Conservation (phyloP, 2,329 filamentous ascomycete species). For the Aureobasidium sp. region DNA sequence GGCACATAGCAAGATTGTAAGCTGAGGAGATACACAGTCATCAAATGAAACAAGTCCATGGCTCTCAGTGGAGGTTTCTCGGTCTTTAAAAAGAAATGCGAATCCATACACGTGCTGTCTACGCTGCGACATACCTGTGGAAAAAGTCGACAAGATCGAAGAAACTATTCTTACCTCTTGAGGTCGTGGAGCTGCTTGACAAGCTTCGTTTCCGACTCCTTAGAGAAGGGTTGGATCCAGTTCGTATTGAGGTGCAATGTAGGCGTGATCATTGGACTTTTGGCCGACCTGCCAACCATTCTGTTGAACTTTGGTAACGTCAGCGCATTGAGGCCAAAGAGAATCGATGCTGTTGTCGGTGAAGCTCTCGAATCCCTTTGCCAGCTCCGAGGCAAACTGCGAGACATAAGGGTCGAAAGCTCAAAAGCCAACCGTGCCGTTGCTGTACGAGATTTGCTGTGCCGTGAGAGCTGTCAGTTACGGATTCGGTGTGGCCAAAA, state of each 20-base stretch:
- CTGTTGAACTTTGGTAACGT: slow-evolving; percentile 21
- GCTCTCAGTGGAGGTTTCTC: too few relatives aligned
- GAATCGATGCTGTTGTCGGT: slow-evolving; percentile 22
- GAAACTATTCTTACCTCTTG: slow-evolving; percentile 36
- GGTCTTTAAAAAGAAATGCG: too few relatives aligned
- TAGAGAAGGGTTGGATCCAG: slow-evolving; percentile 34
- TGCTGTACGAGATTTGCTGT: slow-evolving; percentile 33
- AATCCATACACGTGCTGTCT: not conserved
- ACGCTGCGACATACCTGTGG: not conserved
- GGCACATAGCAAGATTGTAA: too few relatives aligned
- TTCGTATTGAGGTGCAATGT: slow-evolving; percentile 48
- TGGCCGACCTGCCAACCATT: slow-evolving; percentile 35
- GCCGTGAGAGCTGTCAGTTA: slow-evolving; percentile 39
- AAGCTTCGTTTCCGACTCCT: slow-evolving; percentile 36
- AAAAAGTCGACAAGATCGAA: slow-evolving; percentile 29
- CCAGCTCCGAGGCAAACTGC: slow-evolving; percentile 13
- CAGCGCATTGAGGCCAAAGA: slow-evolving; percentile 25
- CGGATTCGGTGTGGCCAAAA: slow-evolving; percentile 36
- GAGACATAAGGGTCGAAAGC: slow-evolving; percentile 26
- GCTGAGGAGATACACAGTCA: not conserved
- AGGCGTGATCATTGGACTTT: slow-evolving; percentile 45
- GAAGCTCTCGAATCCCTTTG: slow-evolving; percentile 31
- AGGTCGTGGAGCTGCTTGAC: slow-evolving; percentile 46
- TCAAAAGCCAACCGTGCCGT: slow-evolving; percentile 22
- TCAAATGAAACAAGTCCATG: not conserved